Evolutionary conservation across 2,329 filamentous ascomycete species (phyloP).

Genomic region (Pezicula neosporulosa): DNA sequence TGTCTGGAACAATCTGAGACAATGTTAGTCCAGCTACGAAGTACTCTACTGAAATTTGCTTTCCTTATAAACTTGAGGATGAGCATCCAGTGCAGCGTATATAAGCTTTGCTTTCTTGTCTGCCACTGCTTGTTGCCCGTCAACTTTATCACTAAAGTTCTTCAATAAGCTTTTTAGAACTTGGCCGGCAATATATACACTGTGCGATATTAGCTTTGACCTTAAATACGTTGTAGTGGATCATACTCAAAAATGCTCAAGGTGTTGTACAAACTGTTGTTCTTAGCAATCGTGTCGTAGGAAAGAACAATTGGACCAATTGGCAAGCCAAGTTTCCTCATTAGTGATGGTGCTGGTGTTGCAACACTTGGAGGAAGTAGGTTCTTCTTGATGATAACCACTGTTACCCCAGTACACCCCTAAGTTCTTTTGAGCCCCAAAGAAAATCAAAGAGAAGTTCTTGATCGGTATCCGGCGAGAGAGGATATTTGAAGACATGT

Average conservation of each 20-base stretch:
- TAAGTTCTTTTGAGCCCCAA: constrained; percentile 92
- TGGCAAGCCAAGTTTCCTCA: constrained; percentile 73
- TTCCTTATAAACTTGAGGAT: constrained; percentile 66
- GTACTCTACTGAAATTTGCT: background rate
- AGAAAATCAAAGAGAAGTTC: constrained; percentile 84
- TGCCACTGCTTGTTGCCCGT: constrained; percentile 71
- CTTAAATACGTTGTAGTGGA: background rate
- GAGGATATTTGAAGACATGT: constrained; percentile 95
- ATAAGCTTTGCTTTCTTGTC: constrained; percentile 73
- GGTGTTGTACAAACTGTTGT: constrained; percentile 95
- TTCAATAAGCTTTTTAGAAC: constrained; percentile 75
- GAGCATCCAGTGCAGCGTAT: constrained; percentile 72
- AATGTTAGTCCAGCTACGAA: background rate
- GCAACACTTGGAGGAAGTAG: constrained; percentile 66
- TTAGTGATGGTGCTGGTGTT: constrained; percentile 63
- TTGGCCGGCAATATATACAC: constrained; percentile 86
- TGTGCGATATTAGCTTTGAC: constrained; percentile 21
- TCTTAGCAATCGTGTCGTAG: constrained; percentile 83
- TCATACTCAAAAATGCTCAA: constrained; percentile 80
- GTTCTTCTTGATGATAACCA: constrained; percentile 78
- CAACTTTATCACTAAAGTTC: constrained; percentile 64
- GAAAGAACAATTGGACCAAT: constrained; percentile 77
- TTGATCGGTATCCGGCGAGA: constrained; percentile 71
- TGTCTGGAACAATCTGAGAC: constrained; percentile 64
- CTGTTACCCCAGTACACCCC: constrained; percentile 83